Percentiles rank a stretch among this genome's conserved stretches.
phyloP scores from a whole-genome alignment of 148 eudicot genomes.

The Amaranthus palmeri region DNA sequence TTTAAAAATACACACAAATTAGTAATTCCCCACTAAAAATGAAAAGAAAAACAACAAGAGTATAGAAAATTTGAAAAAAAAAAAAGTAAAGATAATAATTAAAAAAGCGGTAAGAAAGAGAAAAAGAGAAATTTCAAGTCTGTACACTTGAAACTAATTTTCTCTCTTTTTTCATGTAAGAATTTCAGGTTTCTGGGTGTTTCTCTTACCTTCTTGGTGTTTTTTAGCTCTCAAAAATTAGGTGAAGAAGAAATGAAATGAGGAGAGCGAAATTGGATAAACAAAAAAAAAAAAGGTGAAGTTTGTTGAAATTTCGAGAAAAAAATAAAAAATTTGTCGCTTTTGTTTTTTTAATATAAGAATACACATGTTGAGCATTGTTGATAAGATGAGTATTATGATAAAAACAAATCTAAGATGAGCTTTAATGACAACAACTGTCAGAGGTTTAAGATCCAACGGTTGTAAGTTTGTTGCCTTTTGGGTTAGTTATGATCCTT shows the following conservation, averaged over 20 bases:
- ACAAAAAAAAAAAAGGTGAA: not conserved
- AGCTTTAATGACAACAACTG: conserved; percentile 6
- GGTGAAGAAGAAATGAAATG: not conserved
- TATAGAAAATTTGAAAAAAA: not conserved
- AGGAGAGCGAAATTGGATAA: conserved; percentile 17
- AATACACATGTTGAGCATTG: not conserved
- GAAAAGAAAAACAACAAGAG: conserved; percentile 8
- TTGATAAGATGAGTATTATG: not conserved
- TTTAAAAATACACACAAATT: conserved; percentile 1
- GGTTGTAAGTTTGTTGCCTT: conserved; percentile 5
- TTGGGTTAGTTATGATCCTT: too few relatives aligned
- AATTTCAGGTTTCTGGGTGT: not conserved
- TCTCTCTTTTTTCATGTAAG: too few relatives aligned
- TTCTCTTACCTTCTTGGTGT: conserved; percentile 11
- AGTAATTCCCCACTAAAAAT: not conserved
- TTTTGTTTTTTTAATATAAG: not conserved
- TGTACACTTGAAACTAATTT: not conserved
- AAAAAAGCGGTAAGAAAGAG: not conserved
- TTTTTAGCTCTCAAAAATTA: not conserved
- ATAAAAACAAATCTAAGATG: not conserved
- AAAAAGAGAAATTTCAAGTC: not conserved
- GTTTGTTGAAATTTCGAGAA: not conserved
- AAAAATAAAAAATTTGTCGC: not conserved
- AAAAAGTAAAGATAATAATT: not conserved
- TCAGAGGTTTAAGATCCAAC: conserved; percentile 12